Evolutionary conservation across 116 monocot genomes (phyloP), one percentile per base, ranked within the genome.

Genomic region (Trichopus zeylanicus): DNA sequence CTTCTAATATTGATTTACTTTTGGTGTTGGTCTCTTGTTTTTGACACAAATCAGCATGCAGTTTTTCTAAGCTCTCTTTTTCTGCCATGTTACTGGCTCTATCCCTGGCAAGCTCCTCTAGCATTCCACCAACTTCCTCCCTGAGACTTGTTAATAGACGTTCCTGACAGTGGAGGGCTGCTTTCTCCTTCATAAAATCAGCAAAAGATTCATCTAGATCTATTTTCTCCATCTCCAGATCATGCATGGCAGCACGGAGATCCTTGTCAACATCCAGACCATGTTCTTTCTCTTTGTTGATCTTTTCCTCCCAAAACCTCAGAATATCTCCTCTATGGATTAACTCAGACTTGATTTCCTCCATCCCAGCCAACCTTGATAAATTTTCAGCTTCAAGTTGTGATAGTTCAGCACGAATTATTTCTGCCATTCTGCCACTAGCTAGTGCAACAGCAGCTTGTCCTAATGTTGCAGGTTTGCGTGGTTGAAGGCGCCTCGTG

Each of bases 361-460:
- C 78, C 68, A 75, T 86, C 46, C 84, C 74, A 53, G 67, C 70
- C 56, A 74, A 54, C 60, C 65, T 78, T 20, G 79, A 67, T 34
- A 57, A n/a, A 26, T 73, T 72, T 72, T 90, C 90, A 32, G 79
- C 70, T 63, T 95, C 84, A 30, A 76, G 67, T 29, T 72, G 71
- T 29, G 71, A 65, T 21, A 95, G 29, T 72, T 95, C 87, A 24
- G 22, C 30, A 4, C 22, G 70, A 57, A 90, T 72, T 52, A 60
- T 63, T 20, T 75, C 75, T 12, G 61, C 67, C 75, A 81, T 84
- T 38, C 81, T 71, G 53, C 90, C 95, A 62, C 81, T 81, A 18
- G 70, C 67, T 19, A 95, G 49, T 57, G 86, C 87, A 49, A 90
- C 86, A 37, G 86, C 95, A 38, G 81, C 87, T 60, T 95, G 94